phyloP scores from a whole-genome alignment of 768 basidiomycete species.

The Xanthoconium purpureum region DNA sequence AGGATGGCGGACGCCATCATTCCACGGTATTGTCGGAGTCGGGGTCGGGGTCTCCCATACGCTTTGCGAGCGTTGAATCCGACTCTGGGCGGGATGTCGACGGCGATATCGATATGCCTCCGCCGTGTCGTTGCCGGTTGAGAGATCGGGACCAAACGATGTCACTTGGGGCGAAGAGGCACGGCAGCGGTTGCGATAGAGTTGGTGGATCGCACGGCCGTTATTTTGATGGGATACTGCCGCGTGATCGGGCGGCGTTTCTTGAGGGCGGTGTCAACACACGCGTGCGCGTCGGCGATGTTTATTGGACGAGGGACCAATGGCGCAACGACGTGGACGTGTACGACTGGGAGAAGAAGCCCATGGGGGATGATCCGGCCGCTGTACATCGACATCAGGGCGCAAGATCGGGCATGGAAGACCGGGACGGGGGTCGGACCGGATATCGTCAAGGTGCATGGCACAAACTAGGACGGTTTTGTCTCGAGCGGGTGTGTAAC shows the following conservation, averaged over 20 bases:
- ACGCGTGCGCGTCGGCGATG: neutral
- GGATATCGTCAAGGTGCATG: neutral
- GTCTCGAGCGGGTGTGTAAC: conserved; percentile 4
- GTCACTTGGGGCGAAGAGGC: neutral
- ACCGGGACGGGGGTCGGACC: neutral
- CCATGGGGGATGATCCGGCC: conserved; percentile 17
- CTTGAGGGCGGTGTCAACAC: neutral
- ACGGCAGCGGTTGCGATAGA: neutral
- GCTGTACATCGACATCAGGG: neutral
- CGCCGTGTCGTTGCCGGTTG: neutral
- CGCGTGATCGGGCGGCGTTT: neutral
- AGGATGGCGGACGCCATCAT: neutral
- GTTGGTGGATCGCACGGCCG: neutral
- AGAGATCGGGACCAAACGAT: neutral
- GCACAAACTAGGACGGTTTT: neutral
- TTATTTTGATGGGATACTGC: neutral
- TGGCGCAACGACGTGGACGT: neutral
- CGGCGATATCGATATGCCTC: neutral
- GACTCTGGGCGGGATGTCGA: neutral
- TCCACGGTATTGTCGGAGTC: neutral
- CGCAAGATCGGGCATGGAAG: neutral
- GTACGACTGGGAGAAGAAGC: neutral
- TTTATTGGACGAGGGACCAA: neutral
- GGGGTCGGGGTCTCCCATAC: neutral
- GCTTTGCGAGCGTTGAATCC: neutral